These are phyloP conservation scores for Phytophthora nicotianae DNA, from an alignment of 352 stramenopile genomes.

Conservation along the genomic window DNA sequence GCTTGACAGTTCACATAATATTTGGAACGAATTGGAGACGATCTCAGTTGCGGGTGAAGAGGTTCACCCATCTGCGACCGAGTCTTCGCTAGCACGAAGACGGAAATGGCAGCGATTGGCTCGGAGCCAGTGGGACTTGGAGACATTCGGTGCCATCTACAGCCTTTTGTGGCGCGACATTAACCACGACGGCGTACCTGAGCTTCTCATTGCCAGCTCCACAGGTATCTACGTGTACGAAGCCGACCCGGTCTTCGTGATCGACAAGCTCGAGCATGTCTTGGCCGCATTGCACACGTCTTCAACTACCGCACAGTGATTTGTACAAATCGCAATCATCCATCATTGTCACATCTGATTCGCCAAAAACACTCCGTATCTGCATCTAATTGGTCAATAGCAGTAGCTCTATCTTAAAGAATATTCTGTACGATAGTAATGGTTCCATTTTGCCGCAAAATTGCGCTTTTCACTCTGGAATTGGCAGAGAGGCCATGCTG, in stretches of 20 bases:
- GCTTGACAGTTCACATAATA: slow-evolving; percentile 31
- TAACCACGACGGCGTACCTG: slow-evolving; percentile 65
- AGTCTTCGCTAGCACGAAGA: slow-evolving; percentile 9
- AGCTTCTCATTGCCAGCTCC: slow-evolving; percentile 67
- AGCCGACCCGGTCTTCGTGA: slow-evolving; percentile 47
- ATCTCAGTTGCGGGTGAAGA: slow-evolving; percentile 9
- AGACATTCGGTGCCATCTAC: slow-evolving; percentile 74
- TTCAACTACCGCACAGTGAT: neutral
- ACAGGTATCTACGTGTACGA: slow-evolving; percentile 77
- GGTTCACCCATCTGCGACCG: neutral
- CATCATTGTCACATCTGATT: slow-evolving; percentile 19
- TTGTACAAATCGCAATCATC: slow-evolving; percentile 16
- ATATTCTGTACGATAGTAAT: slow-evolving; percentile 19
- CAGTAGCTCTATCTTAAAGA: neutral
- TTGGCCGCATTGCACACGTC: slow-evolving; percentile 24
- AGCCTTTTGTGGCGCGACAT: slow-evolving; percentile 71
- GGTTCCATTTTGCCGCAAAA: slow-evolving; percentile 12
- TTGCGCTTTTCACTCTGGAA: slow-evolving; percentile 21
- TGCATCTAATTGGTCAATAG: slow-evolving; percentile 13
- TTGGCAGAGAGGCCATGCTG: slow-evolving; percentile 22
- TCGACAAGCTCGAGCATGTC: slow-evolving; percentile 38
- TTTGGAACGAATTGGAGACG: slow-evolving; percentile 30
- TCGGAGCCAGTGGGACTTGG: slow-evolving; percentile 44
- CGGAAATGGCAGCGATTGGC: slow-evolving; percentile 45
- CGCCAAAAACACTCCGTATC: neutral